Evolutionary conservation across 73 alveolate species (phyloP).

Genomic region (Stentor roeselii): DNA sequence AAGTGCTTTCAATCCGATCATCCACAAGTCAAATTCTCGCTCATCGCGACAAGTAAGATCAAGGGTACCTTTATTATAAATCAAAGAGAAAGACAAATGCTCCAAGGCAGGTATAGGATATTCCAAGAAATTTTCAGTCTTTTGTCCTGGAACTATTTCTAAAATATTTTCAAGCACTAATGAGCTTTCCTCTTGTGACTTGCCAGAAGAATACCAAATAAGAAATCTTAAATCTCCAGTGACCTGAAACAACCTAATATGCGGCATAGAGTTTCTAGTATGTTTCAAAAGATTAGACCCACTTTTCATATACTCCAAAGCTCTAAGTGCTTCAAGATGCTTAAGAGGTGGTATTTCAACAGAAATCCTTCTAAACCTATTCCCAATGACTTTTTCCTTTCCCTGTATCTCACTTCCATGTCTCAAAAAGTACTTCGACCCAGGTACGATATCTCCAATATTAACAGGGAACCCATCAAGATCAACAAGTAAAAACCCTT

Average conservation of each 20-base stretch:
- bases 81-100: constrained; percentile 45
- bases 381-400: constrained; percentile 37
- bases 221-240: constrained; percentile 37
- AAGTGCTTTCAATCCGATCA: constrained; percentile 51
- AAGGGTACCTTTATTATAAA: constrained; percentile 29
- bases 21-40: constrained; percentile 58
- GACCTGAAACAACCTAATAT: constrained; percentile 46
- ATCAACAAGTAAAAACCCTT: constrained; percentile 46
- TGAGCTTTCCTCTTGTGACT: constrained; percentile 33
- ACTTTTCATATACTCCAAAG: constrained; percentile 43
- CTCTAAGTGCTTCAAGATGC: constrained; percentile 45
- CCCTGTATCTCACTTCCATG: constrained; percentile 48
- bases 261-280: constrained; percentile 41
- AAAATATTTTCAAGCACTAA: constrained; percentile 27
- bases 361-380: constrained; percentile 50
- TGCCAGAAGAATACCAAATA: constrained; percentile 43
- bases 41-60: constrained; percentile 59
- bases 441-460: constrained; percentile 21
- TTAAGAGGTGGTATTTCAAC: constrained; percentile 46
- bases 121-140: constrained; percentile 34
- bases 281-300: constrained; percentile 52
- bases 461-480: constrained; percentile 43
- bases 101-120: constrained; percentile 40
- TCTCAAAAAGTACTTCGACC: constrained; percentile 28
- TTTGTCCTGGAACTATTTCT: constrained; percentile 42